phyloP scores from a whole-genome alignment of 1,284 basidiomycete species.

The Volvariella surrecta region DNA sequence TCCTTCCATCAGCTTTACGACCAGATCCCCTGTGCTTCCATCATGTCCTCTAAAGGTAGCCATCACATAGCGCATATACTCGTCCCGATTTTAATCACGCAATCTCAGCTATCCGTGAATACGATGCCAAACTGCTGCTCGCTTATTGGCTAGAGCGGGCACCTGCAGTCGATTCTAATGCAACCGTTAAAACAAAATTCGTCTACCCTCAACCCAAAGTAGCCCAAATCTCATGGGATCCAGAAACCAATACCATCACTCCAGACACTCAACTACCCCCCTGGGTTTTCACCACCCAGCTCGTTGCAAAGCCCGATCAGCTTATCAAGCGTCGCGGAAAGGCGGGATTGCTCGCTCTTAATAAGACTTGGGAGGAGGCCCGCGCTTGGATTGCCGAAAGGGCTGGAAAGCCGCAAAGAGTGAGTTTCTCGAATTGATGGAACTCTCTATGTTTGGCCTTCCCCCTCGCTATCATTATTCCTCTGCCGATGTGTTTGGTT shows the following conservation, averaged over 20 bases:
- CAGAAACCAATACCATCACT: constrained; percentile 73
- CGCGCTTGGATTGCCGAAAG: constrained; percentile 84
- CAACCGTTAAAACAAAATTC: constrained; percentile 51
- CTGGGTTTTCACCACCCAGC: constrained; percentile 82
- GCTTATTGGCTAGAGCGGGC: constrained; percentile 92
- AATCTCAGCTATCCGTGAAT: constrained; percentile 77
- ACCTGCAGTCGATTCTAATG: constrained; percentile 43
- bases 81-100: constrained; percentile 10
- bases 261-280: constrained; percentile 41
- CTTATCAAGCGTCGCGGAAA: constrained; percentile 99
- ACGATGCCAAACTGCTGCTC: constrained; percentile 90
- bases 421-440: no score
- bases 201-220: constrained; percentile 62
- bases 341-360: constrained; percentile 90
- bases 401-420: constrained; percentile 92
- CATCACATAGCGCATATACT: constrained; percentile 6
- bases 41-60: constrained; percentile 46
- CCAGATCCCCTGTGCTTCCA: constrained; percentile 10
- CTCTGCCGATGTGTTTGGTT: neutral
- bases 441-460: no score
- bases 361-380: constrained; percentile 87
- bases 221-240: constrained; percentile 85
- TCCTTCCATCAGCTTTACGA: constrained; percentile 12
- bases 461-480: no score
- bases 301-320: constrained; percentile 94